Base-by-base conservation (phyloP, 208 protist species). In the Trypanosoma cruzi region DNA sequence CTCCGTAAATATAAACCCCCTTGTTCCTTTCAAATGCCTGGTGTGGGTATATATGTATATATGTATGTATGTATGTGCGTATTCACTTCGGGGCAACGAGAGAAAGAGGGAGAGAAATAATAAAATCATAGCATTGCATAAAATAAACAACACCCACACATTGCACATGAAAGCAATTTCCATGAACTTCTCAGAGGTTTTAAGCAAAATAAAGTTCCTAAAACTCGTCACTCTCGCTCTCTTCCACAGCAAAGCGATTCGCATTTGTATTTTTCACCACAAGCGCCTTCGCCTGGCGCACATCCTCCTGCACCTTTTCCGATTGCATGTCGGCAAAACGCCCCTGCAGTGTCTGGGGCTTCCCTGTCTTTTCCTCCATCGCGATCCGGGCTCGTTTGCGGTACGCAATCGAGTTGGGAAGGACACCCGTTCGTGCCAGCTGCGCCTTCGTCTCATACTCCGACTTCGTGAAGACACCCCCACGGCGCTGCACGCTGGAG, bases 401-500 rank as follows among this genome's bases (percentile, higher is more conserved):
- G 59, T 52, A 54, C 53, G 70, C 66, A 62, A 28, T 70, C 34
- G 73, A 65, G 29, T 75, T 80, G 2, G 78, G 79, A 22, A 90
- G 79, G 14, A 78, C 82, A 4, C 79, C 73, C 14, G 76, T 87
- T 5, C 79, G 77, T 18, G 80, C 75, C 34, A 95, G 82, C 70
- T 95, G 86, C 20, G 72, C 69, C 31, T 80, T 82, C 40, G 86
- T 92, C 58, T 92, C 89, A 11, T 77, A 65, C 63, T 89, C 84
- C n/a, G 79, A 81, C 29, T 71, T 71, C 7, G 89, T 92, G 65
- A 93, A 92, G 73, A 80, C 85, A 46, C 89, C 89, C 16, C 89
- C 89, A 29, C 84, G 84, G 62, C 88, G 84, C 68, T 93, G 86
- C 22, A 95, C 85, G 63, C 86, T 93, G 64, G 83, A 92, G 78